Evolutionary conservation across 805 yeast species (phyloP).

Genomic region (Teunomyces panamensis): DNA sequence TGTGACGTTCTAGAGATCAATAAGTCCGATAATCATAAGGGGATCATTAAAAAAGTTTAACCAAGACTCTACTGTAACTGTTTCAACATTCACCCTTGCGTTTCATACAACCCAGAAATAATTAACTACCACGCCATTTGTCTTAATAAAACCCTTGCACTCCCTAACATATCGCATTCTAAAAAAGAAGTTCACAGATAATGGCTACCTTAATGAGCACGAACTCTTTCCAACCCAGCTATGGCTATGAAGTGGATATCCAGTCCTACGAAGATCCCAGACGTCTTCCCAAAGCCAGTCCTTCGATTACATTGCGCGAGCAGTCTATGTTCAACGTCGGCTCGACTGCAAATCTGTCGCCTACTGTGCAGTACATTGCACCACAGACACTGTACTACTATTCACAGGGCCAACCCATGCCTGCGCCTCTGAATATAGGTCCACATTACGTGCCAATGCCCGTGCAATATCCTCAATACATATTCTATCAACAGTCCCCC

Average conservation of each 20-base stretch:
- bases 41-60: no score
- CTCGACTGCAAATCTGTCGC: slow-evolving; percentile 1
- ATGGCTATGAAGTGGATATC: neutral
- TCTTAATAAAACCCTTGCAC: no score
- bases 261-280: neutral
- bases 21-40: neutral
- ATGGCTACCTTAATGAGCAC: neutral
- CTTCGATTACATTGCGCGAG: neutral
- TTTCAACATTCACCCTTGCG: no score
- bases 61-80: no score
- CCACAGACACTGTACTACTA: neutral
- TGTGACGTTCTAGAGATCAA: neutral
- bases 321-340: neutral
- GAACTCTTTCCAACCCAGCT: neutral
- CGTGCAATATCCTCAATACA: neutral
- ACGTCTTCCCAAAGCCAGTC: neutral
- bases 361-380: neutral
- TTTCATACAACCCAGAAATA: no score
- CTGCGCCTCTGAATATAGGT: neutral
- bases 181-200: neutral
- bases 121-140: no score
- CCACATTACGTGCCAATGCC: slow-evolving; percentile 2
- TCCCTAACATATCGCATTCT: no score
- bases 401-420: neutral
- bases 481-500: slow-evolving; percentile 2